Base-by-base conservation (phyloP, 2,329 filamentous ascomycete genomes). In the Exserohilum rostratum region DNA sequence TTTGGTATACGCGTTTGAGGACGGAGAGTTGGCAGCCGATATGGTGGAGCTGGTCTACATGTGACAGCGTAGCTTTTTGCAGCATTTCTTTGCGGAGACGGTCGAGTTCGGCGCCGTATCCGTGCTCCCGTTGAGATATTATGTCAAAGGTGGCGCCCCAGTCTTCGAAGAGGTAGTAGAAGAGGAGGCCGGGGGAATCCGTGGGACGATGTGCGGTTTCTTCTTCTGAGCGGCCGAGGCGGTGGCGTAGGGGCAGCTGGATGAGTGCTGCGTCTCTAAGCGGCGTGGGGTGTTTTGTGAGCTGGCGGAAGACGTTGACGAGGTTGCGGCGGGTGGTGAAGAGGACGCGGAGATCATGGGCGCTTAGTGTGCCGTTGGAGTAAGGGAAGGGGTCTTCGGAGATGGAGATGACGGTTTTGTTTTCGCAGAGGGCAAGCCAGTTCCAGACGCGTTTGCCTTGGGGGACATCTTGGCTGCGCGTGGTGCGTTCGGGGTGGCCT, bases 371-470 rank as follows among this genome's bases (percentile, higher is more conserved):
- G 39, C 71, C 70, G 12, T 73, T 66, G 18, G 55, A 57, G 33
- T 72, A 75, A 0, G 79, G 79, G 40, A 77, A 82, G 0, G 79
- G 79, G 53, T 82, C 79, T 67, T 91, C 89, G 52, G 89, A 85
- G 35, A 91, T 84, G 0, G 87, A 87, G 48, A 91, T 82, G 33
- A 91, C 82, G 0, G 88, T 91, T 60, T 85, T 86, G 85, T 91
- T 87, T 61, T 86, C 80, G 60, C 85, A 89, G 7, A 91, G 72
- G 3, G 89, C 76, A 5, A 91, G 78, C 89, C 89, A 92, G 17
- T 86, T 87, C 87, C 88, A 92, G 6, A 87, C 73, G 20, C 85
- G 74, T 57, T 78, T 81, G 22, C 82, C 82, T 43, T 80, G 74
- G 5, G 82, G 82, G 7, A 79, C 58, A 37, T 77, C 73, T 27